These are phyloP conservation scores for carrot (Daucus carota) DNA, from an alignment of 129 eudicot genomes.

Conservation along the genomic window DNA sequence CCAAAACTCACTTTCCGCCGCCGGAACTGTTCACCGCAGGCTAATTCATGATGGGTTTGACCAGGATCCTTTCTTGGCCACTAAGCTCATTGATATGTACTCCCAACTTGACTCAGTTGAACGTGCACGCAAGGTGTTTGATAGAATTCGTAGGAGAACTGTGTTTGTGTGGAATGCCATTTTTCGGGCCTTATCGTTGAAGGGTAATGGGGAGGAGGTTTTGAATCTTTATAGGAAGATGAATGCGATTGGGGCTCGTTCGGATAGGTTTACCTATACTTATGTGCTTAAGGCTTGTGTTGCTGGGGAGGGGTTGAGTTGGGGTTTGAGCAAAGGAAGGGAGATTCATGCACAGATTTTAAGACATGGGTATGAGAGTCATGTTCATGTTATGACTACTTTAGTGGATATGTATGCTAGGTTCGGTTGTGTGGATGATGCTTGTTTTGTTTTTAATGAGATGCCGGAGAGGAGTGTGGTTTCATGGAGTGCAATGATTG, in stretches of 20 bases:
- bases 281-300: constrained; percentile 89
- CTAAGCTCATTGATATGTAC: constrained; percentile 75
- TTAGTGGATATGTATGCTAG: constrained; percentile 85
- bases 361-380: constrained; percentile 56
- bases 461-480: constrained; percentile 66
- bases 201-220: constrained; percentile 71
- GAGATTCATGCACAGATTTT: constrained; percentile 77
- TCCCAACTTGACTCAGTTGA: constrained; percentile 44
- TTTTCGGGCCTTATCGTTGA: constrained; percentile 54
- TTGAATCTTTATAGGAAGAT: constrained; percentile 39
- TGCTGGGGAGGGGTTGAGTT: constrained; percentile 40
- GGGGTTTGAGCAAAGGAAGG: constrained; percentile 39
- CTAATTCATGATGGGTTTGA: constrained; percentile 56
- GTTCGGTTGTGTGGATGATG: constrained; percentile 53
- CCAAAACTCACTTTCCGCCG: constrained; percentile 44
- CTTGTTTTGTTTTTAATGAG: constrained; percentile 38
- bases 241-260: constrained; percentile 39
- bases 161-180: constrained; percentile 75
- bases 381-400: constrained; percentile 83
- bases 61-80: constrained; percentile 70
- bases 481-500: constrained; percentile 97
- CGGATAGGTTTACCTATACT: constrained; percentile 89
- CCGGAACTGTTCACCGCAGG: constrained; percentile 37
- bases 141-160: constrained; percentile 45
- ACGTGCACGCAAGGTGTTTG: constrained; percentile 84